These are phyloP conservation scores for Lizanozyma gosingica DNA, from an alignment of 1,139 yeast species.

Conservation along the genomic window DNA sequence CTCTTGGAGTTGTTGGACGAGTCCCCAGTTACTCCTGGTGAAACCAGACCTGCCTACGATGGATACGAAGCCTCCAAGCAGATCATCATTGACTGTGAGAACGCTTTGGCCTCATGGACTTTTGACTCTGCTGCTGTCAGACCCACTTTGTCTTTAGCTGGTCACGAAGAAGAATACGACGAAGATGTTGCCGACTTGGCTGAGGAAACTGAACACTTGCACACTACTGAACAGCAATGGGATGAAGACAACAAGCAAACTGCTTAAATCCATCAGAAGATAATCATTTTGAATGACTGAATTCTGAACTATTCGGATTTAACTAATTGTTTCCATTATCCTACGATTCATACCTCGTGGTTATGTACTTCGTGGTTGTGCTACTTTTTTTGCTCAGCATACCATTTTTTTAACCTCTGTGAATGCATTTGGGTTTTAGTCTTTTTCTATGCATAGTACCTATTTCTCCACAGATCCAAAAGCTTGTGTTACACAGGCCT, in stretches of 20 bases:
- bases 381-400: too few relatives aligned
- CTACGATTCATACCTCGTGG: too few relatives aligned
- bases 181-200: constrained; percentile 39
- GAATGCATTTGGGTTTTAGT: too few relatives aligned
- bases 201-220: constrained; percentile 40
- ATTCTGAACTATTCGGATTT: too few relatives aligned
- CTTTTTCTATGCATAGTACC: too few relatives aligned
- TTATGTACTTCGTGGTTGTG: too few relatives aligned
- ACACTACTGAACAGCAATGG: constrained; percentile 46
- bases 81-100: constrained; percentile 78
- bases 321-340: too few relatives aligned
- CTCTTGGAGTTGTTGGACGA: constrained; percentile 74
- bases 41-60: constrained; percentile 80
- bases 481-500: background rate
- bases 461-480: too few relatives aligned
- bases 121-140: constrained; percentile 71
- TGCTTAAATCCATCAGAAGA: constrained; percentile 12
- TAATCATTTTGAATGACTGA: too few relatives aligned
- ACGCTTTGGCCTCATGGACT: constrained; percentile 78
- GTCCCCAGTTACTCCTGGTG: constrained; percentile 85
- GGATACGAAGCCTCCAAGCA: constrained; percentile 85
- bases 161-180: constrained; percentile 55
- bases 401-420: too few relatives aligned
- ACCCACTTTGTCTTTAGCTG: constrained; percentile 73
- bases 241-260: constrained; percentile 21